Conservation (phyloP, 495 filamentous ascomycete genomes). For the Hypoxylon subgilvum region DNA sequence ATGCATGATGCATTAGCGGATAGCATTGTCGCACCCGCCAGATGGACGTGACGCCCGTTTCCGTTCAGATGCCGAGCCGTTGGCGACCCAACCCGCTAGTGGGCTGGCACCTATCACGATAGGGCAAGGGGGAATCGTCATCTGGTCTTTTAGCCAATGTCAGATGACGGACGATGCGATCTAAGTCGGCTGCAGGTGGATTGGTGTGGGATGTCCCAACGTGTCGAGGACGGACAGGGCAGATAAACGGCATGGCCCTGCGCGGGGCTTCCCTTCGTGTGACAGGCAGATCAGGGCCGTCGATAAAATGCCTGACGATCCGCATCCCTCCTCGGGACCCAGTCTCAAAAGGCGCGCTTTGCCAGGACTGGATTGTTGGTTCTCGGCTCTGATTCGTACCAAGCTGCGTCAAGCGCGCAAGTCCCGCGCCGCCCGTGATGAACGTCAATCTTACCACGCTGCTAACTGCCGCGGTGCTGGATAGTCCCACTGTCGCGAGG, state of each 20-base stretch:
- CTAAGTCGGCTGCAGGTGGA: conserved; percentile 21
- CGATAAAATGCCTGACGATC: conserved; percentile 36
- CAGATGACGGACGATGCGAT: conserved; percentile 38
- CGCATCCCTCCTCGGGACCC: conserved; percentile 9
- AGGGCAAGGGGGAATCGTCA: conserved; percentile 19
- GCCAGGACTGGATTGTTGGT: conserved; percentile 14
- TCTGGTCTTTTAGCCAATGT: conserved; percentile 31
- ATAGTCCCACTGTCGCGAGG: conserved; percentile 6
- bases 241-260: conserved; percentile 1
- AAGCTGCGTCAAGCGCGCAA: not conserved
- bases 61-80: conserved; percentile 34
- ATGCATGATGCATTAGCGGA: conserved; percentile 36
- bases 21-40: conserved; percentile 26
- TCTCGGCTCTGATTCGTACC: conserved; percentile 24
- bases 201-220: conserved; percentile 30
- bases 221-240: conserved; percentile 24
- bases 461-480: conserved; percentile 3
- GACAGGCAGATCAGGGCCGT: conserved; percentile 31
- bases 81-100: conserved; percentile 23
- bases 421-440: conserved; percentile 7
- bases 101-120: conserved; percentile 36
- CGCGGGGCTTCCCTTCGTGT: conserved; percentile 26
- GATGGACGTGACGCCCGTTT: conserved; percentile 29
- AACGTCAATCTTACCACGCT: conserved; percentile 8
- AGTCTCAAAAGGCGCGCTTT: conserved; percentile 13